Evolutionary conservation across 2,329 filamentous ascomycete genomes (phyloP).

Genomic region (Coniochaeta ligniaria): DNA sequence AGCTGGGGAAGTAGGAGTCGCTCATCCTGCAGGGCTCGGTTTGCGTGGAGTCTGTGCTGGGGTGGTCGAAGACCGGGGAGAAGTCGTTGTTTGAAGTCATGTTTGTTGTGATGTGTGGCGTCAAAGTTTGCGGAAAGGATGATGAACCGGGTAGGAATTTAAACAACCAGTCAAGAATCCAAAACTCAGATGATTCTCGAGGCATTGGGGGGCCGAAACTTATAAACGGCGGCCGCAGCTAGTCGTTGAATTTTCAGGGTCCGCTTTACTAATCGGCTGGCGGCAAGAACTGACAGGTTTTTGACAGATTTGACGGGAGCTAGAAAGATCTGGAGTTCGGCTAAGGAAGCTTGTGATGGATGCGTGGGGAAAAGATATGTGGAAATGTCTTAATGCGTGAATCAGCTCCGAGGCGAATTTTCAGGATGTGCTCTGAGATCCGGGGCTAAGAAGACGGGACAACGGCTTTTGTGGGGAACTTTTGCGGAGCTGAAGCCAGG

Average conservation of each 20-base stretch:
- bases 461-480: background rate
- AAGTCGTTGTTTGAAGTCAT: background rate
- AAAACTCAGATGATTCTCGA: background rate
- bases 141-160: background rate
- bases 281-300: background rate
- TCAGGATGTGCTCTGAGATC: background rate
- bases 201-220: background rate
- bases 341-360: background rate
- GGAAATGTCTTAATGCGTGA: background rate
- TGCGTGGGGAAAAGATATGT: background rate
- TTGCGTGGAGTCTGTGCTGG: background rate
- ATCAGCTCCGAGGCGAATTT: background rate
- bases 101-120: slow-evolving; percentile 1
- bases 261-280: background rate
- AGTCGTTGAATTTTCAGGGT: background rate
- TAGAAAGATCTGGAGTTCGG: background rate
- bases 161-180: background rate
- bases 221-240: background rate
- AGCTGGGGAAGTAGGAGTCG: slow-evolving; percentile 4
- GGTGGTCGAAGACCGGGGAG: background rate
- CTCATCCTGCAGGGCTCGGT: background rate
- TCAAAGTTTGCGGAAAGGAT: background rate
- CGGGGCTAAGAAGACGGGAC: background rate
- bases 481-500: background rate
- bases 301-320: background rate